phyloP scores from a whole-genome alignment of 2,329 filamentous ascomycete species.

The Trichoderma citrinoviride region DNA sequence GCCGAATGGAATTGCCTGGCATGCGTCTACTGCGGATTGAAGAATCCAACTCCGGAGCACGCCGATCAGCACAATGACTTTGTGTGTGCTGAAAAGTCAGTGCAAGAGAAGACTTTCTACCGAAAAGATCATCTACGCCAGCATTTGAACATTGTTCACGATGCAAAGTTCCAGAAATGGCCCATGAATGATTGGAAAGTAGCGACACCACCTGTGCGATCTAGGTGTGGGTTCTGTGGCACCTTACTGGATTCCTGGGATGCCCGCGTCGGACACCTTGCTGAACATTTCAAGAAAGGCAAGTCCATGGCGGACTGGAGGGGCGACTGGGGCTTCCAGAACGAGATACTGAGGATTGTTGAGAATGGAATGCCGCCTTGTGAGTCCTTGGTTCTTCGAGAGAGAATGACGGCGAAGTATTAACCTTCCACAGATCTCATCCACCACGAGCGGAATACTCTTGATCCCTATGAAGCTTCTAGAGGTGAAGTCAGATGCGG shows the following conservation, averaged over 20 bases:
- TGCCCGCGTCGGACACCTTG: slow-evolving; percentile 39
- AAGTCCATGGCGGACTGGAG: slow-evolving; percentile 44
- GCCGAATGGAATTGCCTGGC: slow-evolving; percentile 36
- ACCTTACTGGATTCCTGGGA: slow-evolving; percentile 38
- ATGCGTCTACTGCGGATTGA: slow-evolving; percentile 41
- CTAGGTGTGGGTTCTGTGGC: slow-evolving; percentile 43
- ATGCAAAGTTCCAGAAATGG: slow-evolving; percentile 40
- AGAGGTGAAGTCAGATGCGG: neutral
- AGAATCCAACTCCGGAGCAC: slow-evolving; percentile 34
- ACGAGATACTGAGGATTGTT: neutral
- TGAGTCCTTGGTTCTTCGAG: neutral
- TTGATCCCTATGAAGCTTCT: neutral
- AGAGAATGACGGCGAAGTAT: neutral
- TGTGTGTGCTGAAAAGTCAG: slow-evolving; percentile 49
- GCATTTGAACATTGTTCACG: slow-evolving; percentile 43
- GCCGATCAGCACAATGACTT: slow-evolving; percentile 38
- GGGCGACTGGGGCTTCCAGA: slow-evolving; percentile 45
- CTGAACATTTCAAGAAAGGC: slow-evolving; percentile 43
- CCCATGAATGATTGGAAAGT: slow-evolving; percentile 46
- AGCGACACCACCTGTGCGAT: slow-evolving; percentile 35
- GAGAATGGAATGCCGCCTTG: slow-evolving; percentile 17
- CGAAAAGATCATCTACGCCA: slow-evolving; percentile 46
- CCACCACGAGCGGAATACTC: neutral
- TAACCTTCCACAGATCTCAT: neutral
- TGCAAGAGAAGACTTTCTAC: slow-evolving; percentile 44